These are phyloP conservation scores for Trypanosomatidae sp. DNA, from an alignment of 208 protist species.

Conservation along the genomic window DNA sequence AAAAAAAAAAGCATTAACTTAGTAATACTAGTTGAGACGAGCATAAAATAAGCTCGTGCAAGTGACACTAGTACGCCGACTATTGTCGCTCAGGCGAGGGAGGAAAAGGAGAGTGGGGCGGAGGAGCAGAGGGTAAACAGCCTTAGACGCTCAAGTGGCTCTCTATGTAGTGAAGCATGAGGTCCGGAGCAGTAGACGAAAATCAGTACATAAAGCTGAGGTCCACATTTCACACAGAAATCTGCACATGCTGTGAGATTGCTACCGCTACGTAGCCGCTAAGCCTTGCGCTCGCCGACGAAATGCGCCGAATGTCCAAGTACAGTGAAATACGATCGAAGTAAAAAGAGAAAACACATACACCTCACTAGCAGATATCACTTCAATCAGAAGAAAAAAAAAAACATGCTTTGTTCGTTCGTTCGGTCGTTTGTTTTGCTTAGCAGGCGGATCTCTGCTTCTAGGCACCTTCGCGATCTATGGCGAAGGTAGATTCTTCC, in stretches of 20 bases:
- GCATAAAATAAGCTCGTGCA: not conserved
- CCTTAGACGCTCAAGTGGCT: not conserved
- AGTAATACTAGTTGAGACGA: not conserved
- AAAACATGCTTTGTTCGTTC: not conserved
- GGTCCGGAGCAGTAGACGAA: not conserved
- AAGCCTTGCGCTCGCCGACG: not conserved
- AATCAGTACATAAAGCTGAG: not conserved
- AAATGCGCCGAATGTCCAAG: no score
- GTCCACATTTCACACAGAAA: not conserved
- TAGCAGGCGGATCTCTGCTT: not conserved
- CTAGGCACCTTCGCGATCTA: slow-evolving; percentile 6
- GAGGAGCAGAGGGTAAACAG: not conserved
- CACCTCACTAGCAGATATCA: not conserved
- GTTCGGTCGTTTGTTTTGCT: not conserved
- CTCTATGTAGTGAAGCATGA: not conserved
- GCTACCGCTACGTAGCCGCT: not conserved
- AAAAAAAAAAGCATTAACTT: not conserved
- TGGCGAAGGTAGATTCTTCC: not conserved
- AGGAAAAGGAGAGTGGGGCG: not conserved
- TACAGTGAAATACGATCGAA: not conserved
- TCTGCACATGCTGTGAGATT: no score
- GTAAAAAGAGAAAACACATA: not conserved
- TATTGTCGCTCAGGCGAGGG: not conserved
- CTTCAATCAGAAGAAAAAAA: not conserved
- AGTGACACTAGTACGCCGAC: not conserved